Evolutionary conservation across 2,329 filamentous ascomycete genomes (phyloP).

Genomic region (Botrytis deweyae): DNA sequence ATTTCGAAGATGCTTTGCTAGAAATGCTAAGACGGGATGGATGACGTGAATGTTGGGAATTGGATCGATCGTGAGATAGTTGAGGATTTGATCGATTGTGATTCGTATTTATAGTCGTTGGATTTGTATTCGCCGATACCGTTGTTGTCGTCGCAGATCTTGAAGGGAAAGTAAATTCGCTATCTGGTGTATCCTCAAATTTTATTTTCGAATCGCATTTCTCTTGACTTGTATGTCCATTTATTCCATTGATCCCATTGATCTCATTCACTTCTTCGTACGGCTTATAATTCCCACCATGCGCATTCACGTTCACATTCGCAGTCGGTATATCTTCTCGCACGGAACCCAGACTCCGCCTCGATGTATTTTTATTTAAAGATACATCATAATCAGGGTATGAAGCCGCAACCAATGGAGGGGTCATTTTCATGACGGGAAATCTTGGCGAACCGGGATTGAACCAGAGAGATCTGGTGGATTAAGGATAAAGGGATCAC

Average conservation of each 20-base stretch:
- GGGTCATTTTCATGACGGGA: constrained; percentile 11
- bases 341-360: constrained; percentile 1
- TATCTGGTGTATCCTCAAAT: background rate
- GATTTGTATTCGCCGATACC: background rate
- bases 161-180: background rate
- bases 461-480: background rate
- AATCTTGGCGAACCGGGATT: background rate
- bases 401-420: constrained; percentile 6
- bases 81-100: background rate
- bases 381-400: background rate
- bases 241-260: background rate
- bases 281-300: background rate
- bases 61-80: background rate
- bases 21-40: constrained; percentile 31
- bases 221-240: background rate
- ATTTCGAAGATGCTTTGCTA: constrained; percentile 27
- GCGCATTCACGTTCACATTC: background rate
- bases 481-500: background rate
- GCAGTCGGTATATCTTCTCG: constrained; percentile 1
- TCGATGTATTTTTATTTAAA: background rate
- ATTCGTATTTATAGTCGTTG: background rate
- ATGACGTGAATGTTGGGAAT: constrained; percentile 20
- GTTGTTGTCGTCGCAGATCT: background rate
- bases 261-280: background rate
- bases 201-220: constrained; percentile 18